Evolutionary conservation across 2,329 filamentous ascomycete species (phyloP), one percentile per base, ranked within the genome.

Genomic region (Cladosporium sp.): DNA sequence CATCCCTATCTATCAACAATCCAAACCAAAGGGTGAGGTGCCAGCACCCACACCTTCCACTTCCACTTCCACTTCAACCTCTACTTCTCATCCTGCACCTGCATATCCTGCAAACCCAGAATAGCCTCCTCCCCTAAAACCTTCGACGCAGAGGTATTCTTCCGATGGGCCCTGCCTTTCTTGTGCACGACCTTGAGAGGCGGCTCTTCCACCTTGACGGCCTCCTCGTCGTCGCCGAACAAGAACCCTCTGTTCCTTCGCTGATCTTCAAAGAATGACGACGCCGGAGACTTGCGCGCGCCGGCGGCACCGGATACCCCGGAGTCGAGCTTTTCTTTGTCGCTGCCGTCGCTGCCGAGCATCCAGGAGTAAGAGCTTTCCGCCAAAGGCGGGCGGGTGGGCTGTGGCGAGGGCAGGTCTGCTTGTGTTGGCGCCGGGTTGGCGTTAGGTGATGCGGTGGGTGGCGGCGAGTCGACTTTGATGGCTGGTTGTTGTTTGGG

Each of bases 341-440:
- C 31, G 10, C 46, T 26, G 2, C 53, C 31, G 31, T 35, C 35
- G 31, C 16, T 29, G 62, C 70, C 88, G 2, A 93, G 81, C 89
- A 93, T 93, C 89, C 89, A 92, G 1, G 90, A 88, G 75, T 92
- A 93, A 4, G 88, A 90, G 8, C 90, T 92, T 69, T 91, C 89
- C 1, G 89, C 89, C 37, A 92, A 82, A 0, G 84, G 86, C 3
- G 89, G 90, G 26, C 55, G 66, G 4, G 62, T 4, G 16, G 40
- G 8, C 23, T 56, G 53, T 53, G 53, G 55, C 18, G 53, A 50
- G 29, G 40, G 57, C 23, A 64, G 52, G 44, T 29, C 61, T 50
- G 26, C n/a, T 28, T 31, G 31, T 69, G 37, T 18, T 31, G 56
- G 23, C 46, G 57, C 14, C 40, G 57, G 18, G 12, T 53, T 40